phyloP scores from a whole-genome alignment of 2,329 filamentous ascomycete genomes.

The Fusarium equiseti region DNA sequence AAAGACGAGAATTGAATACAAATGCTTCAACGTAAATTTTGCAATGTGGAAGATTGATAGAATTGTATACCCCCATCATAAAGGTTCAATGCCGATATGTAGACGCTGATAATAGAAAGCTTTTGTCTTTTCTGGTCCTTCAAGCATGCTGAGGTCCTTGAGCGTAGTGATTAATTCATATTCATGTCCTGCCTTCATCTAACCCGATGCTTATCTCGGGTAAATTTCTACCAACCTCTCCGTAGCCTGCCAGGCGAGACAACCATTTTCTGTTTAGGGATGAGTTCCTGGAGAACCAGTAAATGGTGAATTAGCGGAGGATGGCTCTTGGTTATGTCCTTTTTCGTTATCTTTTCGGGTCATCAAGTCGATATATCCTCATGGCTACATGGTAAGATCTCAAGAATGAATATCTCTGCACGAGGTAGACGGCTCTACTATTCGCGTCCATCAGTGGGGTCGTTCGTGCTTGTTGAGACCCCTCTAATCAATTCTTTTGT shows the following conservation, averaged over 20 bases:
- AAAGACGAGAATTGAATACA: not conserved
- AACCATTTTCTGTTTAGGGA: not conserved
- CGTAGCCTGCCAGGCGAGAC: not conserved
- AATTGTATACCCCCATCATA: not conserved
- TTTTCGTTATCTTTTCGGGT: not conserved
- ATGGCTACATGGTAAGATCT: not conserved
- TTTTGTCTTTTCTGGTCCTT: not conserved
- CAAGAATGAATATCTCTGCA: not conserved
- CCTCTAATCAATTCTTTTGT: not conserved
- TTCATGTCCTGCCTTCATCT: not conserved
- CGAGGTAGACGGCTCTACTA: not conserved
- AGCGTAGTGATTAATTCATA: not conserved
- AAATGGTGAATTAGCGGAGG: not conserved
- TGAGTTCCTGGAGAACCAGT: not conserved
- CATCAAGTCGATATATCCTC: not conserved
- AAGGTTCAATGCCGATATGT: not conserved
- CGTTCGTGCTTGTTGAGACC: not conserved
- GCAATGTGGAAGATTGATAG: not conserved
- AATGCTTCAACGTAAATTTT: not conserved
- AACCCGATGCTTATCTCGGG: not conserved
- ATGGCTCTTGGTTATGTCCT: not conserved
- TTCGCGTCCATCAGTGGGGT: not conserved
- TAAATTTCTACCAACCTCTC: not conserved
- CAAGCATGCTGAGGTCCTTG: not conserved
- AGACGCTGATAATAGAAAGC: not conserved